Evolutionary conservation across 2,329 filamentous ascomycete genomes (phyloP), one percentile per base, ranked within the genome.

Genomic region (Aureobasidium sp.): DNA sequence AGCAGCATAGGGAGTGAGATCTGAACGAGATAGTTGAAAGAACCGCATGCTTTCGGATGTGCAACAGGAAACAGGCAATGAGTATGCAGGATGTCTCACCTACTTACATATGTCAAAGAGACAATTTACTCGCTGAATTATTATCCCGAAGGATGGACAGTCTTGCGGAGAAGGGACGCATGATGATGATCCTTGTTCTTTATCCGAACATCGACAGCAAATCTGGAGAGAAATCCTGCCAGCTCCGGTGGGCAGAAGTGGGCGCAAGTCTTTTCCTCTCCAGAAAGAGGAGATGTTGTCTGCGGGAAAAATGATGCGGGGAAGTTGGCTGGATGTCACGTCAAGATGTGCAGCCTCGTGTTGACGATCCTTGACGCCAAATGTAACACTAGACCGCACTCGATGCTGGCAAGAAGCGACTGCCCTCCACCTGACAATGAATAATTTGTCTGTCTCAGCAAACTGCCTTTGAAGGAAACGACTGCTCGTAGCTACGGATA

Each of bases 241-340:
- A 34, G 39, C 39, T 57, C 53, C 53, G 53, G 53, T 25, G 53
- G 53, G 41, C 53, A 57, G 11, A 15, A 27, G n/a, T 22, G 9
- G n/a, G 12, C 22, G 29, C 29, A 51, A 15, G 31, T 4, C 20
- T 34, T 20, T 29, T 36, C 12, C 12, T 34, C 31, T 34, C 20
- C 25, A 47, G 45, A 5, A 55, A 41, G 36, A 42, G 25, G 17
- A 27, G 15, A 11, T 41, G 36, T 42, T n/a, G 25, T 55, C 22
- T 27, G 45, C 53, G 53, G 31, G 53, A 45, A 36, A 36, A 57
- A 57, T 45, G 53, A 25, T 44, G 52, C 52, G 53, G 53, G 52
- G 53, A 57, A 57, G 25, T 14, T 17, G 20, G 27, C n/a, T 25
- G 53, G 12, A 8, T 36, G 47, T 57, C 53, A 34, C 41, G 27